phyloP scores from a whole-genome alignment of 2,329 filamentous ascomycete genomes.

The Microcyclosporella mali region DNA sequence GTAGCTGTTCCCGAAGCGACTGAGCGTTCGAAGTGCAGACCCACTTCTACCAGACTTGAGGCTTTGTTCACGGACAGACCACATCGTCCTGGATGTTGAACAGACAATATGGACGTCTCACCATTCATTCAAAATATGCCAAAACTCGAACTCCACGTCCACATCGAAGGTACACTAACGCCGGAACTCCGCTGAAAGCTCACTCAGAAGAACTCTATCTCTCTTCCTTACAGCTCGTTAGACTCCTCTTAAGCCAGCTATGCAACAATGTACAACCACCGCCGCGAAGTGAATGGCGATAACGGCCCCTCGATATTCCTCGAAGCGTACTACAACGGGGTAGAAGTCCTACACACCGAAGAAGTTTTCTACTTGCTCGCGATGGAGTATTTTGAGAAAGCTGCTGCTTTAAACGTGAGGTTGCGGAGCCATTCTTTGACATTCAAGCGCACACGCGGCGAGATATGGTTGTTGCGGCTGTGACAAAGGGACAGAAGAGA shows the following conservation, averaged over 20 bases:
- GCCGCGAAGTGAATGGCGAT: not conserved
- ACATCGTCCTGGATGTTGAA: too few species aligned
- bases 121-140: slow-evolving; percentile 34
- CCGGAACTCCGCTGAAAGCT: slow-evolving; percentile 39
- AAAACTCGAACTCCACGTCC: slow-evolving; percentile 44
- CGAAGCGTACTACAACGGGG: slow-evolving; percentile 18
- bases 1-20: too few species aligned
- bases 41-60: too few species aligned
- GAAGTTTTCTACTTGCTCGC: slow-evolving; percentile 38
- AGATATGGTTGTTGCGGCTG: slow-evolving; percentile 30
- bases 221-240: slow-evolving; percentile 22
- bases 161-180: slow-evolving; percentile 44
- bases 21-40: too few species aligned
- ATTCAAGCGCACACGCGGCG: slow-evolving; percentile 39
- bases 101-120: too few species aligned
- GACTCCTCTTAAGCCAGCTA: slow-evolving; percentile 33
- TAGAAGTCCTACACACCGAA: slow-evolving; percentile 32
- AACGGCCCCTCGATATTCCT: slow-evolving; percentile 10
- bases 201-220: slow-evolving; percentile 33
- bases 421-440: slow-evolving; percentile 41
- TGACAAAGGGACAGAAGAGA: slow-evolving; percentile 33
- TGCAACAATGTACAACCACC: slow-evolving; percentile 12
- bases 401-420: slow-evolving; percentile 35
- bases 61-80: too few species aligned
- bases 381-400: slow-evolving; percentile 35